Evolutionary conservation across 2,329 filamentous ascomycete species (phyloP), one percentile per base, ranked within the genome.

Genomic region (Aspergillus oerlinghausenensis): DNA sequence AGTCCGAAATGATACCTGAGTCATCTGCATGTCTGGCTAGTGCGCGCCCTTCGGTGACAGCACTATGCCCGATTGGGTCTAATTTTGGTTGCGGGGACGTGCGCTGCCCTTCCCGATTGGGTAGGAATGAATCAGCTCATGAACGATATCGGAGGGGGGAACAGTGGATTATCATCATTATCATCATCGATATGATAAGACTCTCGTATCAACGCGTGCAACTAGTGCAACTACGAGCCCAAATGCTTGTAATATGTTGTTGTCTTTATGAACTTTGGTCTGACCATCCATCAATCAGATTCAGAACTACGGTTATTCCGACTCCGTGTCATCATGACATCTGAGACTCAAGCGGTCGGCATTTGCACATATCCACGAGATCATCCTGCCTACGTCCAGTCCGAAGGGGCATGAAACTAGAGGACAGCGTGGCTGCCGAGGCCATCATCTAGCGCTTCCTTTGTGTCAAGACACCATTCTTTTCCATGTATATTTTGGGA

Each of bases 21-120:
- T 26, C 55, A 54, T 60, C 48, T 48, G 26, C 49, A 25, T 17
- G 5, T 50, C 49, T 53, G 55, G 43, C 50, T 55, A 55, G 50
- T 59, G 60, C 65, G 56, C 67, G 67, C 67, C 68, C 67, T 70
- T 67, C 55, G 55, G 61, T 67, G 68, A 65, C 69, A 71, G 57
- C 62, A 61, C 68, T 51, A 67, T 62, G 14, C 69, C 62, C 55
- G 19, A 55, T 61, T 19, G 3, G 63, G 68, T 11, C 43, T 59
- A 52, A 14, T 4, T 23, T 19, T 26, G n/a, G 5, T 7, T 40
- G 55, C 58, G 55, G 55, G 49, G 55, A 47, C 48, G 45, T 50
- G 19, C 29, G 29, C 50, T 4, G 28, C 10, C 55, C 56, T 52
- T 52, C 45, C 51, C 26, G 40, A 56, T 48, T 43, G 5, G 50